These are phyloP conservation scores for maize (Zea mays) DNA, from an alignment of 176 grass and related monocot species.

Conservation along the genomic window Zm-B73-REFERENCE-NAM-5.0 NC_050099.1:139334501-139335000, in stretches of 20 bases:
- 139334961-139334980: too few relatives aligned
- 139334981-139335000: too few relatives aligned
- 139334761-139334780: too few relatives aligned
- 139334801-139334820: too few relatives aligned
- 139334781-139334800: too few relatives aligned
- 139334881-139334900: too few relatives aligned
- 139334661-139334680: background rate
- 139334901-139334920: too few relatives aligned
- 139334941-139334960: too few relatives aligned
- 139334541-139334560: background rate
- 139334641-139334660: background rate
- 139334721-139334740: background rate
- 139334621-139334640: background rate
- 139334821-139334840: too few relatives aligned
- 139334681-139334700: background rate
- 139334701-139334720: background rate
- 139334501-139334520: background rate
- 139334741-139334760: background rate
- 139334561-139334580: background rate
- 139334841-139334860: too few relatives aligned
- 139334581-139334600: background rate
- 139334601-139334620: background rate
- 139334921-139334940: too few relatives aligned
- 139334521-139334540: background rate
- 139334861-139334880: too few relatives aligned